Conservation (phyloP, 345 rosid species). For the Erucastrum elatum region DNA sequence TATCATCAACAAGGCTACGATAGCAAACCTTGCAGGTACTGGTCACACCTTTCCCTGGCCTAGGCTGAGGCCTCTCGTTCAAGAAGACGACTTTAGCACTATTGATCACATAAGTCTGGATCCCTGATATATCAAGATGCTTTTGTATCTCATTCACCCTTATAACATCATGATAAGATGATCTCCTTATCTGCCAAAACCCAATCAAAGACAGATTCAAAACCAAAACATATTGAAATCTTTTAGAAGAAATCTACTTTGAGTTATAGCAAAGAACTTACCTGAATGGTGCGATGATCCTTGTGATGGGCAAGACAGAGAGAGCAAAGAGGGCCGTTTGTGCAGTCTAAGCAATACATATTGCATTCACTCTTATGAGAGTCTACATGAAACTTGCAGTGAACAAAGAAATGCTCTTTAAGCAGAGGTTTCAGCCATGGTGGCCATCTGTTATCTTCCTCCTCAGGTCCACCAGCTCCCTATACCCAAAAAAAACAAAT, state of each 20-base stretch:
- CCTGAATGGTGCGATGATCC: slow-evolving; percentile 88
- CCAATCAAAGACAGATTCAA: slow-evolving; percentile 14
- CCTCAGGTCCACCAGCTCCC: slow-evolving; percentile 78
- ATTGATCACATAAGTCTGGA: slow-evolving; percentile 95
- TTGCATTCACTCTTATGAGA: slow-evolving; percentile 96
- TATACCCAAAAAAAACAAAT: slow-evolving; percentile 22
- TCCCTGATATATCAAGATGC: slow-evolving; percentile 78
- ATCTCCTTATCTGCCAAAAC: slow-evolving; percentile 79
- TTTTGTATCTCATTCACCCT: slow-evolving; percentile 92
- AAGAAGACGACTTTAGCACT: slow-evolving; percentile 95
- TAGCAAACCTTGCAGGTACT: slow-evolving; percentile 93
- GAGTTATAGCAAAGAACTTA: slow-evolving; percentile 7
- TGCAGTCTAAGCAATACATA: slow-evolving; percentile 95
- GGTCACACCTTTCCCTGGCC: slow-evolving; percentile 93
- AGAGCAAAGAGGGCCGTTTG: slow-evolving; percentile 79
- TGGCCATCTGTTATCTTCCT: slow-evolving; percentile 69
- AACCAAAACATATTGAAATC: background rate
- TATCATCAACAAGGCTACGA: slow-evolving; percentile 94
- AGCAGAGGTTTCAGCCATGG: slow-evolving; percentile 83
- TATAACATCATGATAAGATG: slow-evolving; percentile 98
- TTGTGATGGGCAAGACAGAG: slow-evolving; percentile 70
- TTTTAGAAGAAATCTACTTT: slow-evolving; percentile 1
- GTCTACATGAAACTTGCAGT: slow-evolving; percentile 80
- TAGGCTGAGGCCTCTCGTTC: slow-evolving; percentile 96
- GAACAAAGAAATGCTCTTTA: slow-evolving; percentile 77